Base-by-base conservation (phyloP, 2,329 filamentous ascomycete genomes). In the Alternaria panax region DNA sequence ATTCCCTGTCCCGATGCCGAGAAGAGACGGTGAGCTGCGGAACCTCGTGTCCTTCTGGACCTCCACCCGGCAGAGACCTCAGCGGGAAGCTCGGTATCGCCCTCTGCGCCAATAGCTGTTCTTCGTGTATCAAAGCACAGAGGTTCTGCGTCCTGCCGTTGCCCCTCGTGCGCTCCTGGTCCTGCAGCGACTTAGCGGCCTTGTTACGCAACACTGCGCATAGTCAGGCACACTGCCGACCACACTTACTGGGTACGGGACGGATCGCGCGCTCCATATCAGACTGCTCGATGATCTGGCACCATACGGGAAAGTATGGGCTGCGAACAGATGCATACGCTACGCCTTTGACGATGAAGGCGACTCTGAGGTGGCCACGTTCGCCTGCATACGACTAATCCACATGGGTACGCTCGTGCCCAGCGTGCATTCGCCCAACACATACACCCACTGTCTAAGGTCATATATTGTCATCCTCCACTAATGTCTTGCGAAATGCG, bases 401-500 rank as follows among this genome's bases (percentile, higher is more conserved):
- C 70, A 51, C 70, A 75, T 67, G 62, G 69, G 70, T 72, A 68
- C 59, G 64, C 67, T 76, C 70, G 70, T 78, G 75, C 75, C 72
- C 72, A 64, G 60, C 71, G 63, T 71, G 67, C 72, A 77, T 74
- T 78, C 75, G 75, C 76, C 75, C 76, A 77, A 73, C 75, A 69
- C 70, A 69, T 74, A 68, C 67, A 66, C 64, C 66, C 60, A 62
- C 59, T 48, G 59, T 52, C 42, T 40, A 67, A 71, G 67, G 66
- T 65, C 75, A 68, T 76, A 75, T 72, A 76, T 71, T 75, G 73
- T 73, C 60, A 66, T 64, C 65, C 59, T 72, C 73, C 74, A 74
- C 75, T 74, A 77, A 77, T 74, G 68, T 70, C 68, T 72, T 68
- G 61, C 70, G 64, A 66, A 74, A 70, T 74, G 75, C 76, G 75